Evolutionary conservation across 768 basidiomycete genomes (phyloP), one percentile per base, ranked within the genome.

Genomic region (Pisolithus orientalis): DNA sequence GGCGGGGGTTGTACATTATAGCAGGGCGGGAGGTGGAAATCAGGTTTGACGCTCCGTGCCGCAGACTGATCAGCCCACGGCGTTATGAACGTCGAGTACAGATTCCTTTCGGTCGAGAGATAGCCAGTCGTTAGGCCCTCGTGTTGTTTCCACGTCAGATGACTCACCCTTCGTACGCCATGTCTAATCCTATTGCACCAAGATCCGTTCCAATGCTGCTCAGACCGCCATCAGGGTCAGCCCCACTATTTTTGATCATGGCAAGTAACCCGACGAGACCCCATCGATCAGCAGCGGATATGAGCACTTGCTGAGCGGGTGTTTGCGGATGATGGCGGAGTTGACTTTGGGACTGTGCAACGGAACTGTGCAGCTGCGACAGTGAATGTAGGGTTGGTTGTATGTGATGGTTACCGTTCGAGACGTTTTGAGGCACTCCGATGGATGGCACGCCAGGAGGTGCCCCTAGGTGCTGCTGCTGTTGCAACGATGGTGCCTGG

Each of bases 211-310:
- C 94, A 59, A 95, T 80, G 57, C 85, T 82, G 58, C 87, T 82
- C 70, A 93, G 71, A 32, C 84, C 87, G 63, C 83, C 80, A 70
- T 95, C 93, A 48, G 84, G 75, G 64, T 94, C 90, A 52, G 76
- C 64, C 47, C 75, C 76, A 44, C 87, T 84, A 57, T 80, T 88
- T 74, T 90, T 90, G 69, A 95, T 89, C 76, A 90, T 80, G 44
- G 87, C 83, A 52, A 98, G 73, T 50, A 98, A 72, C 14, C 89
- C 91, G 44, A 94, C 65, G 14, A 98, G 75, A 4, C 94, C 94
- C 93, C 94, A 98, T 64, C 92, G 80, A 70, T 98, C 94, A 39
- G 94, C 94, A 2, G 94, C 91, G 56, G 85, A 89, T 59, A 90
- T 82, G 39, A 96, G 79, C 14, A 98, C 82, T 70, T 98, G 94